Conservation (phyloP, 257 asterid species). For the Lavandula angustifolia region DNA sequence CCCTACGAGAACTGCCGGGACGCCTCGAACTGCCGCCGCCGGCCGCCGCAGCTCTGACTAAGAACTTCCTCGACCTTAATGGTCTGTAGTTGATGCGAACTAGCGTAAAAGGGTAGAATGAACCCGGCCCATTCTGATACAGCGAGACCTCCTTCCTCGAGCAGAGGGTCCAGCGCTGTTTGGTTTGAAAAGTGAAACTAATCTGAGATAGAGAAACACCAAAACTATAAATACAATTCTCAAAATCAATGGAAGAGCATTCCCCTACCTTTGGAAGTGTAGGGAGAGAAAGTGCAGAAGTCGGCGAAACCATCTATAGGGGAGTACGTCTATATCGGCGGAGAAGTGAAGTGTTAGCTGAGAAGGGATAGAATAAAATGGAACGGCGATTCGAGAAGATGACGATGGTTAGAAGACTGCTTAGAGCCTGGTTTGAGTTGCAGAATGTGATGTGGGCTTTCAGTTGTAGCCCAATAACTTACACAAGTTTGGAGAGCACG, state of each 20-base stretch:
- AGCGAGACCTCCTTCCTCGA: conserved; percentile 30
- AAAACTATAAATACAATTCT: neutral
- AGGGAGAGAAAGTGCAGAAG: conserved; percentile 53
- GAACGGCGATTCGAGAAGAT: conserved; percentile 40
- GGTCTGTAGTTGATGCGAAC: conserved; percentile 34
- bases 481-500: too few species aligned
- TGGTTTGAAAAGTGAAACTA: conserved; percentile 33
- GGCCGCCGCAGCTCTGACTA: conserved; percentile 46
- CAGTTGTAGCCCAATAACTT: too few species aligned
- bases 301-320: conserved; percentile 48
- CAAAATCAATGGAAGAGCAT: neutral
- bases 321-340: conserved; percentile 7
- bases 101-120: conserved; percentile 36
- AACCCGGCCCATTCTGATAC: conserved; percentile 34
- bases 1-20: conserved; percentile 54
- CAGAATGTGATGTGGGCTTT: too few species aligned
- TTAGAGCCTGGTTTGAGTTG: neutral
- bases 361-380: conserved; percentile 34
- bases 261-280: conserved; percentile 54
- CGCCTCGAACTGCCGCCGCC: conserved; percentile 50
- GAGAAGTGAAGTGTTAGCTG: conserved; percentile 7
- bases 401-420: neutral
- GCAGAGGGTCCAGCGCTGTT: conserved; percentile 28
- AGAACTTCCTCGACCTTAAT: conserved; percentile 36
- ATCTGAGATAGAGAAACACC: conserved; percentile 37